Evolutionary conservation across 106 monocot genomes (phyloP).

Genomic region (Xerophyta viscosa): DNA sequence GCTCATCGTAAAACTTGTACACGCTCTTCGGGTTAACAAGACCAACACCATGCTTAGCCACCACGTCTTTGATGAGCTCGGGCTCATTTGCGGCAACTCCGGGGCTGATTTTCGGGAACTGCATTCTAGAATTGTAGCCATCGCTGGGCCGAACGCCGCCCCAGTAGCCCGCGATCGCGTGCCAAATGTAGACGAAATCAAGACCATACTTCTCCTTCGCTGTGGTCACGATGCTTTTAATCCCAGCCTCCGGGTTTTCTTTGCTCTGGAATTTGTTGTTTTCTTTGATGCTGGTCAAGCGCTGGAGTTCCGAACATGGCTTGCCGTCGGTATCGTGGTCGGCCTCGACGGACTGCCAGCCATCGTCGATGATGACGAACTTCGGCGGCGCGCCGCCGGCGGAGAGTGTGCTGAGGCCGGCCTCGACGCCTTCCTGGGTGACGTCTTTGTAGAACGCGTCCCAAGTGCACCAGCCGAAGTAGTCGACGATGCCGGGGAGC

Average conservation of each 20-base stretch:
- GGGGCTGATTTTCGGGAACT: slow-evolving; percentile 66
- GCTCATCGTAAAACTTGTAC: slow-evolving; percentile 67
- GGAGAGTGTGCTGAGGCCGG: slow-evolving; percentile 49
- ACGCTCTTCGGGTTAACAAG: slow-evolving; percentile 63
- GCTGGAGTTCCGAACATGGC: slow-evolving; percentile 6
- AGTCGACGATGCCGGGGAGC: slow-evolving; percentile 64
- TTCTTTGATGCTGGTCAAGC: slow-evolving; percentile 78
- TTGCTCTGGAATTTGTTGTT: slow-evolving; percentile 74
- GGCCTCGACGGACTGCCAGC: slow-evolving; percentile 67
- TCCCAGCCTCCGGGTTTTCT: slow-evolving; percentile 36
- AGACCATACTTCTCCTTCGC: slow-evolving; percentile 78
- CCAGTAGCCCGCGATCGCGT: slow-evolving; percentile 93
- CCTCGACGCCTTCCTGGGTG: slow-evolving; percentile 77
- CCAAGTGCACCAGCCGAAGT: slow-evolving; percentile 98
- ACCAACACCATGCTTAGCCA: slow-evolving; percentile 74
- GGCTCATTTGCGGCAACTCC: slow-evolving; percentile 74
- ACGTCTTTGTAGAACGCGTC: slow-evolving; percentile 95
- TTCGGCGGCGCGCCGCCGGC: slow-evolving; percentile 60
- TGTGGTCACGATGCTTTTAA: slow-evolving; percentile 44
- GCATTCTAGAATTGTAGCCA: slow-evolving; percentile 41
- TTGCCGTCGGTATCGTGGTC: slow-evolving; percentile 16
- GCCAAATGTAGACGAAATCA: slow-evolving; percentile 85
- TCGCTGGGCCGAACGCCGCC: slow-evolving; percentile 68
- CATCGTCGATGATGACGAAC: slow-evolving; percentile 97
- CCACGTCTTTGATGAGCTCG: slow-evolving; percentile 40